phyloP scores from a whole-genome alignment of 768 basidiomycete genomes.

The Tricholoma furcatifolium region DNA sequence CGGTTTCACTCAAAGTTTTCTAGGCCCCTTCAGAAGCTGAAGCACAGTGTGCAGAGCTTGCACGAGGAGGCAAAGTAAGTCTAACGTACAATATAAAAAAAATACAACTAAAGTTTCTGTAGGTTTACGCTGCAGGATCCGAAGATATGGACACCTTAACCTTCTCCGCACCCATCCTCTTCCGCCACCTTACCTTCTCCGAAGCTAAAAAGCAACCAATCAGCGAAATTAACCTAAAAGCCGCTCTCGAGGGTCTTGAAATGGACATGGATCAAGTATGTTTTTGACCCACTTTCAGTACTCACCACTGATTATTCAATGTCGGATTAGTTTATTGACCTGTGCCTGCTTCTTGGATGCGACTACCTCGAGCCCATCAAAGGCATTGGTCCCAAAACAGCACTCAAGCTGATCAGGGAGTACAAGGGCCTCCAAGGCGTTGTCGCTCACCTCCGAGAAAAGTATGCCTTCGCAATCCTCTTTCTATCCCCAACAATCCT shows the following conservation, averaged over 20 bases:
- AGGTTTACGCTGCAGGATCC: constrained; percentile 97
- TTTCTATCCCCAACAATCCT: not conserved
- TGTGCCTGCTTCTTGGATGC: constrained; percentile 95
- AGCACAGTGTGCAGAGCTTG: constrained; percentile 97
- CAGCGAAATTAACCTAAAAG: constrained; percentile 81
- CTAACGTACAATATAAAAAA: not conserved
- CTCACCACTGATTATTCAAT: not conserved
- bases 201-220: constrained; percentile 98
- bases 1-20: not conserved
- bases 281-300: not conserved
- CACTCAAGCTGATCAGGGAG: constrained; percentile 89
- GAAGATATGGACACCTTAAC: constrained; percentile 99
- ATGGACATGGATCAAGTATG: constrained; percentile 90
- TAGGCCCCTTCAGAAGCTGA: constrained; percentile 99
- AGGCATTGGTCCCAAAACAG: constrained; percentile 94
- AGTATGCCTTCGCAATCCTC: constrained; percentile 39
- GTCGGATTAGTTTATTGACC: constrained; percentile 83
- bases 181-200: constrained; percentile 95
- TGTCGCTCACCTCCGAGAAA: constrained; percentile 75
- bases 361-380: constrained; percentile 99
- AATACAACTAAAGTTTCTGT: not conserved
- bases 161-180: constrained; percentile 87
- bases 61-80: constrained; percentile 86
- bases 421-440: constrained; percentile 70
- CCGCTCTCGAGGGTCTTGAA: constrained; percentile 82